These are phyloP conservation scores for Cenchrus americanus DNA, from an alignment of 176 grass and related monocot genomes.

Conservation along the genomic window DNA sequence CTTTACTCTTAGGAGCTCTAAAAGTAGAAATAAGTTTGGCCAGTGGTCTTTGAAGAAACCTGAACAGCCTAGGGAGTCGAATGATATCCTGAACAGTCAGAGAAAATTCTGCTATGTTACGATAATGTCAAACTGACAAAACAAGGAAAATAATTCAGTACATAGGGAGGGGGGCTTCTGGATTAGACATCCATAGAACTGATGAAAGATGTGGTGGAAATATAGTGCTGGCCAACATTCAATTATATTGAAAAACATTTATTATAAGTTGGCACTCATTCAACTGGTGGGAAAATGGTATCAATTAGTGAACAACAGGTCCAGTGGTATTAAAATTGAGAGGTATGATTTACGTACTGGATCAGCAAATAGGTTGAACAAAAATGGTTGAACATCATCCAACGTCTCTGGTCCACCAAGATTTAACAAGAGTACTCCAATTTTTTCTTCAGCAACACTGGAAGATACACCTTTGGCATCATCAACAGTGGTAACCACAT, in stretches of 20 bases:
- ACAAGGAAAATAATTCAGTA: constrained; percentile 12
- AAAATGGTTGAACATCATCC: constrained; percentile 93
- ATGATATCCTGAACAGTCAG: constrained; percentile 82
- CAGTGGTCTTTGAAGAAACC: constrained; percentile 94
- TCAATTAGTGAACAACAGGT: constrained; percentile 29
- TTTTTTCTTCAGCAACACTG: constrained; percentile 54
- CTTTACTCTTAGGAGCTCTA: constrained; percentile 98
- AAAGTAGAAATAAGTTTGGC: constrained; percentile 88
- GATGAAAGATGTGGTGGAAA: background rate
- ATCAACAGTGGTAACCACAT: constrained; percentile 45
- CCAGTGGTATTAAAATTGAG: background rate
- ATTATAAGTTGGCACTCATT: background rate
- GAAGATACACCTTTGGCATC: constrained; percentile 34
- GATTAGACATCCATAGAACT: background rate
- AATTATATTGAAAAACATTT: background rate
- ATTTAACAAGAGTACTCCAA: constrained; percentile 93
- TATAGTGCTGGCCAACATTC: background rate
- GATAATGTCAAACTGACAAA: background rate
- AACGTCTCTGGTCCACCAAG: constrained; percentile 94
- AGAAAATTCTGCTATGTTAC: background rate
- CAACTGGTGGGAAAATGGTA: background rate
- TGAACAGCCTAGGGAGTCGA: constrained; percentile 84
- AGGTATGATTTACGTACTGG: constrained; percentile 56
- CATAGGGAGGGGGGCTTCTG: background rate
- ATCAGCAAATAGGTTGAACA: constrained; percentile 97